Percentiles rank a stretch among this genome's conserved stretches.
These are phyloP conservation scores for Acanthamoeba royreba DNA, from an alignment of 208 protist genomes.

Conservation along the genomic window DNA sequence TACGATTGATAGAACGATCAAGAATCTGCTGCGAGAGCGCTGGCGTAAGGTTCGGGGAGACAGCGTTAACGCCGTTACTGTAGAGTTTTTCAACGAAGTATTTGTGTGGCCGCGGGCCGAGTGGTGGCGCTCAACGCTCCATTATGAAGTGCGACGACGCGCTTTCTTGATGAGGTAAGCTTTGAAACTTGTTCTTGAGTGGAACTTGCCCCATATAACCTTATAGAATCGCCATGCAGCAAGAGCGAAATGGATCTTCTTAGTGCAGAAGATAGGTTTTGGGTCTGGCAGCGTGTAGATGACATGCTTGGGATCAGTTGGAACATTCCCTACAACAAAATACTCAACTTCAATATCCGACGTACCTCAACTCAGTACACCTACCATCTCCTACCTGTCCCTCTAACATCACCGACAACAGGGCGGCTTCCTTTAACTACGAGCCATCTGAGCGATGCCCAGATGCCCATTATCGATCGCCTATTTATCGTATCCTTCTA, in stretches of 20 bases:
- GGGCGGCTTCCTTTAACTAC: background rate
- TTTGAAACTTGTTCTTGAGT: background rate
- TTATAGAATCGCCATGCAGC: background rate
- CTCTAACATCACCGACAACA: background rate
- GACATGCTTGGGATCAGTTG: slow-evolving; percentile 29
- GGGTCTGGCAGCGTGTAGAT: slow-evolving; percentile 1
- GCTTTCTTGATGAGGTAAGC: background rate
- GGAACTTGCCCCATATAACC: background rate
- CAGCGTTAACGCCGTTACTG: background rate
- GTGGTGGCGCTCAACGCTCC: background rate
- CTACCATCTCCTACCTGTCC: background rate
- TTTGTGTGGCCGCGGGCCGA: background rate
- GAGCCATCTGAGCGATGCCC: background rate
- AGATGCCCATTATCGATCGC: background rate
- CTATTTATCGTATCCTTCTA: background rate
- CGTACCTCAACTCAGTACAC: background rate
- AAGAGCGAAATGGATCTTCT: background rate
- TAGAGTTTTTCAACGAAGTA: background rate
- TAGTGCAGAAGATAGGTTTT: background rate
- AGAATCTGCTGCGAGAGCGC: background rate
- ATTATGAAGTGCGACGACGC: background rate
- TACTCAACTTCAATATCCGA: background rate
- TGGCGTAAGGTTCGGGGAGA: background rate
- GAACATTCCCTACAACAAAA: slow-evolving; percentile 19
- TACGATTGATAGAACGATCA: background rate